Evolutionary conservation across 495 filamentous ascomycete species (phyloP).

Genomic region (Sordaria brevicollis): DNA sequence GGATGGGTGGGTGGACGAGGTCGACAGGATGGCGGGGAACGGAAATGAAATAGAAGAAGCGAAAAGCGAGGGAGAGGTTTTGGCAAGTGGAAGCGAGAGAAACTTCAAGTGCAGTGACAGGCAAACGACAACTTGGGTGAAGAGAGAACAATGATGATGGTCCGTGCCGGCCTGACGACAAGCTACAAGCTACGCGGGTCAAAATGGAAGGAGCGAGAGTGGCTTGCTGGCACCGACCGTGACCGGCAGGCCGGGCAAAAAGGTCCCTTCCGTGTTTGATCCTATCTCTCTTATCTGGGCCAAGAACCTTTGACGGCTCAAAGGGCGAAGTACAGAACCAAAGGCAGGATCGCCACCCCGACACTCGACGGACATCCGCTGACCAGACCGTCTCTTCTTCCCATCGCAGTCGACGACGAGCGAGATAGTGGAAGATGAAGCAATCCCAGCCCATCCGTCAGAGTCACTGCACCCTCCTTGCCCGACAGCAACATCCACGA

Average conservation of each 20-base stretch:
- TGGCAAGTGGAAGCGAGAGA: not conserved
- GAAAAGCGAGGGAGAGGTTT: not conserved
- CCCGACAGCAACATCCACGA: not conserved
- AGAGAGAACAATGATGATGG: not conserved
- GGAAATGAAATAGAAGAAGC: not conserved
- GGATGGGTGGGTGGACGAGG: not conserved
- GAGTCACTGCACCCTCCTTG: too few relatives aligned
- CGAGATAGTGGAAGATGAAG: not conserved
- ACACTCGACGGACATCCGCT: not conserved
- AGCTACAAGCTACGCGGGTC: not conserved
- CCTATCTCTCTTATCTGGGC: not conserved
- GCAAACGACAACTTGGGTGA: not conserved
- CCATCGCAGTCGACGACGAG: not conserved
- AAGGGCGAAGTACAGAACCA: not conserved
- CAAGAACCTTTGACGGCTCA: not conserved
- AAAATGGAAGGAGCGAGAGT: not conserved
- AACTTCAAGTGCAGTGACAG: not conserved
- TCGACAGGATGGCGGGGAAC: not conserved
- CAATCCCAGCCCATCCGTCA: not conserved
- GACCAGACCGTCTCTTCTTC: not conserved
- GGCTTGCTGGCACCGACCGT: not conserved
- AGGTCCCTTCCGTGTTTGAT: not conserved
- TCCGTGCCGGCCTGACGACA: not conserved
- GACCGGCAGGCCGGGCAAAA: too few relatives aligned
- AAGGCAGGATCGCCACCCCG: not conserved